Base-by-base conservation (phyloP, 306 rosid species). In the Nissolia schottii region DNA sequence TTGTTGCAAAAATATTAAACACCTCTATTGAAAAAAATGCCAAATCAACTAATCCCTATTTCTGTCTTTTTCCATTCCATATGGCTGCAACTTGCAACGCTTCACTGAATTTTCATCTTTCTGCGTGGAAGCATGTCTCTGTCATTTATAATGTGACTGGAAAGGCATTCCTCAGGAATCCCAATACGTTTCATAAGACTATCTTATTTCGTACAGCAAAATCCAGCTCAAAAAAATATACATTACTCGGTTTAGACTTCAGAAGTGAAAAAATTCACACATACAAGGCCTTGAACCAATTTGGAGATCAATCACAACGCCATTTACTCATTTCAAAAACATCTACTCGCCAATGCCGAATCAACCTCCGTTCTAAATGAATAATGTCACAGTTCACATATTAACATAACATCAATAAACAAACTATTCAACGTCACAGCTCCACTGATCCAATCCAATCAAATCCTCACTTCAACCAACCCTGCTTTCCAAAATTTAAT, bases 341-440 rank as follows among this genome's bases (percentile, higher is more conserved):
- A 57, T 59, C 73, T 10, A 77, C 79, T 51, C 46, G 19, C 46
- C 32, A 71, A 65, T 57, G 72, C 69, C 15, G 28, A 56, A 46
- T 59, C 10, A 63, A 29, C 56, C 66, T 10, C 29, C 3, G 15
- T 64, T 29, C 60, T 56, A 35, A 5, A 20, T 28, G 50, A 57
- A 22, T n/a, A 38, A 64, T n/a, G n/a, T n/a, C n/a, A n/a, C n/a
- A n/a, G n/a, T n/a, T 18, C 4, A 58, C 0, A 29, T 56, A 58
- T 31, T 11, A 60, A 67, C 6, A 51, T 16, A 59, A 40, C 13
- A 34, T 7, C 54, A 65, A 50, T 19, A 16, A 59, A 50, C 41
- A 16, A 59, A 67, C 11, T 6, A 3, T 0, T 3, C 4, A 32
- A 35, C 9, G 24, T 22, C 41, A 70, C 23, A 25, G 41, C 43